phyloP scores from a whole-genome alignment of 768 basidiomycete species.

The Gloeostereum incarnatum region DNA sequence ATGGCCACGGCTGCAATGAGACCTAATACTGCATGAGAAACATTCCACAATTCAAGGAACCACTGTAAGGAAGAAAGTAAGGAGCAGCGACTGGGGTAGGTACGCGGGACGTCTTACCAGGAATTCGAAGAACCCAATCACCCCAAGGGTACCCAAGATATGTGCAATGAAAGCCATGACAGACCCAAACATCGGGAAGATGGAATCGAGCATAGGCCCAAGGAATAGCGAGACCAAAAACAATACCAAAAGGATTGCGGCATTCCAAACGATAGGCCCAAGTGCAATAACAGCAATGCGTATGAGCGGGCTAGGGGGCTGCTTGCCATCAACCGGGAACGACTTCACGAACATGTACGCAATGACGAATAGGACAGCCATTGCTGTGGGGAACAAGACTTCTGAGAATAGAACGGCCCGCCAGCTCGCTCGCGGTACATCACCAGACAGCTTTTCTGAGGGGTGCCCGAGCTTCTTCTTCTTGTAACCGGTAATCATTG shows the following conservation, averaged over 20 bases:
- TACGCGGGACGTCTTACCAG: constrained; percentile 54
- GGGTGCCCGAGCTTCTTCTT: constrained; percentile 95
- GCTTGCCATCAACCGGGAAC: constrained; percentile 59
- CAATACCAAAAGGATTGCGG: constrained; percentile 72
- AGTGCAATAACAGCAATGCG: constrained; percentile 90
- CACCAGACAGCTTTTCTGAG: constrained; percentile 93
- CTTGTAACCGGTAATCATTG: constrained; percentile 99
- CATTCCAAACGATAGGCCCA: constrained; percentile 95
- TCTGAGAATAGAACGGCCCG: constrained; percentile 84
- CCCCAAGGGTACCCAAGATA: constrained; percentile 69
- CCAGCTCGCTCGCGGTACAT: constrained; percentile 91
- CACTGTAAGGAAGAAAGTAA: constrained; percentile 46
- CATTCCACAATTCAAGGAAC: constrained; percentile 91
- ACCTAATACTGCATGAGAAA: constrained; percentile 88
- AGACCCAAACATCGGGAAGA: constrained; percentile 85
- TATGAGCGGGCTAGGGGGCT: constrained; percentile 76
- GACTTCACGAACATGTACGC: constrained; percentile 92
- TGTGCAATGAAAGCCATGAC: constrained; percentile 90
- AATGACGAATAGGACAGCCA: constrained; percentile 81
- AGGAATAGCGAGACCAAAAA: constrained; percentile 91
- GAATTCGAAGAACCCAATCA: constrained; percentile 95
- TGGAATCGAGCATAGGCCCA: constrained; percentile 80
- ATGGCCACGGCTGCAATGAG: constrained; percentile 87
- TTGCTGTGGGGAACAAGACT: constrained; percentile 74
- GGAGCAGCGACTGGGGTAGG: neutral